Conservation (phyloP, 164 flowering plant genomes). For the Liquidambar formosana region DNA sequence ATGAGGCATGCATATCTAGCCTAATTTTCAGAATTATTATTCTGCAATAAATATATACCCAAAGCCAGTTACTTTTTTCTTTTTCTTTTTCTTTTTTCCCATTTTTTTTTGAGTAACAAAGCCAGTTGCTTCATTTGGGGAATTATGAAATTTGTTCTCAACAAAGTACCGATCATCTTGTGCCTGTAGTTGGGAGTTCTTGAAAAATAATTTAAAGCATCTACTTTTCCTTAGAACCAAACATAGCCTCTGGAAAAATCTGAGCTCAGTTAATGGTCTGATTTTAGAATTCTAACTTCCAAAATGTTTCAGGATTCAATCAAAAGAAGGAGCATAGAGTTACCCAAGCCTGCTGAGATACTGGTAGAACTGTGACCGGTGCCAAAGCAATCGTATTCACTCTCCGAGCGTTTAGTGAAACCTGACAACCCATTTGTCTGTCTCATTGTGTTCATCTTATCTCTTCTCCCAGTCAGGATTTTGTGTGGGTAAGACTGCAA, state of each 20-base stretch:
- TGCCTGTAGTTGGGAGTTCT: neutral
- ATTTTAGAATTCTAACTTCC: neutral
- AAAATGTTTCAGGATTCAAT: neutral
- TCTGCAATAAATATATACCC: no score
- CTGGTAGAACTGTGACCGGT: conserved; percentile 96
- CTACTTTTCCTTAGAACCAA: neutral
- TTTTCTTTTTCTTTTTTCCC: no score
- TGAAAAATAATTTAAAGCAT: neutral
- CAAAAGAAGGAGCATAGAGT: conserved; percentile 5
- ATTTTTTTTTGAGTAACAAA: no score
- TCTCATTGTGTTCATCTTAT: conserved; percentile 77
- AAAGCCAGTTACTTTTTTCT: neutral
- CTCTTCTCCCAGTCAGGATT: conserved; percentile 90
- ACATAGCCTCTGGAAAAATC: neutral
- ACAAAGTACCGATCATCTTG: no score
- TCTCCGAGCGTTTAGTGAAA: conserved; percentile 88
- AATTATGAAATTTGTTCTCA: no score
- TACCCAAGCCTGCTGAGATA: conserved; percentile 95
- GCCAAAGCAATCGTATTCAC: conserved; percentile 90
- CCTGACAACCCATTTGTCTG: conserved; percentile 93
- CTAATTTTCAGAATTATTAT: neutral
- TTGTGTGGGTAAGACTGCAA: conserved; percentile 92
- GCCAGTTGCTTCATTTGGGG: neutral
- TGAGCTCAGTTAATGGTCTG: neutral
- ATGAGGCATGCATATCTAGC: neutral